Base-by-base conservation (phyloP, 192 early-diverging fungal species). In the Pecoramyces ruminantium region DNA sequence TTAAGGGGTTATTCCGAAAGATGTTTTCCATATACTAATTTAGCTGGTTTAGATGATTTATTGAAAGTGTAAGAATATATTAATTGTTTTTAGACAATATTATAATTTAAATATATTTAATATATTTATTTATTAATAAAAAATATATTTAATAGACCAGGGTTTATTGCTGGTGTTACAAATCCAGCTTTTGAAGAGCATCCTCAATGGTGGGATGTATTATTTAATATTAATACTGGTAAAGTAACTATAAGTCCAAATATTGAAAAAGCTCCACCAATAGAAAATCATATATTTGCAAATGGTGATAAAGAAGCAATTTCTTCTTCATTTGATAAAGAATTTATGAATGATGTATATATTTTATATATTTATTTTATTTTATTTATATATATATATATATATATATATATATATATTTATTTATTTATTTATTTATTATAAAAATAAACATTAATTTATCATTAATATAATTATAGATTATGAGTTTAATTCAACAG, bases 141-240 rank as follows among this genome's bases (percentile, higher is more conserved):
- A 28, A 79, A n/a, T n/a, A n/a, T n/a, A n/a, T n/a, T n/a, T n/a
- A n/a, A 40, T 34, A 85, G 86, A 80, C 89, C 94, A 28, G 96
- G 95, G 12, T 98, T 94, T 85, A 95, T 98, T 85, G 97, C 97
- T 8, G 97, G 97, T 21, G 96, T 97, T 15, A 97, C 97, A 0
- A 97, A 98, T 85, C 94, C 95, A n/a, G 90, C 93, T 1, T 96
- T 97, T 87, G 96, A 97, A 83, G 94, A 97, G 83, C 92, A 96
- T 39, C 89, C 93, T 17, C 87, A 91, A 78, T 96, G 96, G 95
- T 98, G 96, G 96, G 97, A 98, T 88, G 88, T 98, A n/a, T 87
- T 96, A 27, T 97, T 93, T 85, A 96, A 97, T 84, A 94, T 98
- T 81, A 94, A 93, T 81, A 95, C 95, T 2, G 95, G 95, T 78